A percentile compares a stretch with the other conserved stretches of the same genome.
Conservation (phyloP, 345 rosid genomes). For the Hibiscus syriacus region DNA sequence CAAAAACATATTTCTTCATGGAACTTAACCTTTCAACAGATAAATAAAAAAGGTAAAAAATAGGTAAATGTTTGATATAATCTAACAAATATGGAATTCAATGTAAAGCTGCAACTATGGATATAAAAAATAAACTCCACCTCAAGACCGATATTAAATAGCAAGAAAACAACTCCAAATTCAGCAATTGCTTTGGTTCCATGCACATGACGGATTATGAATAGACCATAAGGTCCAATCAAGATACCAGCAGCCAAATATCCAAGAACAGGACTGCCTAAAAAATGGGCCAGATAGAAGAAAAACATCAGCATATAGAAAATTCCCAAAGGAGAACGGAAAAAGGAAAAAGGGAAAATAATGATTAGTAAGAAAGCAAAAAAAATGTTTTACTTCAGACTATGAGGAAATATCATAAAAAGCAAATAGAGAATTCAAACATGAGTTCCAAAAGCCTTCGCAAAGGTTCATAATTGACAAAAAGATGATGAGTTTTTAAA, state of each 20-base stretch:
- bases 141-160: conserved; percentile 99
- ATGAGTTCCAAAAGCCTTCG: neutral
- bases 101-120: conserved; percentile 13
- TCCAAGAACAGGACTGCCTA: conserved; percentile 99
- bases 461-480: conserved; percentile 7
- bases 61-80: conserved; percentile 17
- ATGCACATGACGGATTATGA: conserved; percentile 94
- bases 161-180: conserved; percentile 97
- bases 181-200: conserved; percentile 98
- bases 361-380: conserved; percentile 1
- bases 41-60: conserved; percentile 49
- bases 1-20: conserved; percentile 98
- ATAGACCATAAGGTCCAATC: conserved; percentile 97
- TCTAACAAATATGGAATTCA: conserved; percentile 12
- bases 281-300: conserved; percentile 33
- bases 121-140: conserved; percentile 31
- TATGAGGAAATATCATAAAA: conserved; percentile 1
- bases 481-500: neutral
- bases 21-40: conserved; percentile 98
- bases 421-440: conserved; percentile 5
- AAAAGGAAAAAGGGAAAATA: neutral
- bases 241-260: conserved; percentile 98
- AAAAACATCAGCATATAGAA: conserved; percentile 13
- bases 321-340: neutral
- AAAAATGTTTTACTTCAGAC: neutral